Conservation (phyloP, 2,329 filamentous ascomycete species). For the Acrodontium crateriforme region DNA sequence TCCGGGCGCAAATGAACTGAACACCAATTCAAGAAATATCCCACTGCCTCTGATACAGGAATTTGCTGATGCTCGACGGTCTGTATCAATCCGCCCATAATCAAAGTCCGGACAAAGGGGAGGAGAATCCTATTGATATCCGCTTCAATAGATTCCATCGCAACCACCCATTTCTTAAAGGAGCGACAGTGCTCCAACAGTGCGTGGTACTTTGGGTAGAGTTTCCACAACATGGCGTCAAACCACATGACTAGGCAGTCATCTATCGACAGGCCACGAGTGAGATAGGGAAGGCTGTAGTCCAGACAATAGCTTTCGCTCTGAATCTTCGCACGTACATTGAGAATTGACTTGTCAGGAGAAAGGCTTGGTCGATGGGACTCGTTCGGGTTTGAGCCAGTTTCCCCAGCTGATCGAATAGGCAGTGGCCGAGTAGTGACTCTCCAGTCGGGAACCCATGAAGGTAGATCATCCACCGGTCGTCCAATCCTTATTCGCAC, state of each 20-base stretch:
- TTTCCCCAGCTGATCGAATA: not conserved
- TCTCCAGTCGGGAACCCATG: conserved; percentile 1
- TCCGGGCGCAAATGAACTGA: not conserved
- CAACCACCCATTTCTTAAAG: not conserved
- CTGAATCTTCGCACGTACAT: not conserved
- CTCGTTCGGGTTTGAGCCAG: not conserved
- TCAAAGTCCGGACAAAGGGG: not conserved
- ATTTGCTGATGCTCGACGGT: not conserved
- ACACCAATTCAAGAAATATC: not conserved
- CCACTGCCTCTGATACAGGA: not conserved
- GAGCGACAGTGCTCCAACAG: not conserved
- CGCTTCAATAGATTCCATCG: not conserved
- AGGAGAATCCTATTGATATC: not conserved
- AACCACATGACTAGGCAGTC: not conserved
- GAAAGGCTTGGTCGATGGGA: not conserved
- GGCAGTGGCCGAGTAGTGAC: not conserved
- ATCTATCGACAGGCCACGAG: not conserved
- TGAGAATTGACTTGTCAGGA: not conserved
- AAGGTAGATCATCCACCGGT: not conserved
- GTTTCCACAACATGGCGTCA: not conserved
- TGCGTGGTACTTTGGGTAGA: not conserved
- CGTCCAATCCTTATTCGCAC: not conserved
- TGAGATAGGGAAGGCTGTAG: not conserved
- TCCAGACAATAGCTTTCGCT: not conserved
- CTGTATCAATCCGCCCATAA: conserved; percentile 1